phyloP scores from a whole-genome alignment of 1,284 basidiomycete genomes.

The Malassezia brasiliensis region DNA sequence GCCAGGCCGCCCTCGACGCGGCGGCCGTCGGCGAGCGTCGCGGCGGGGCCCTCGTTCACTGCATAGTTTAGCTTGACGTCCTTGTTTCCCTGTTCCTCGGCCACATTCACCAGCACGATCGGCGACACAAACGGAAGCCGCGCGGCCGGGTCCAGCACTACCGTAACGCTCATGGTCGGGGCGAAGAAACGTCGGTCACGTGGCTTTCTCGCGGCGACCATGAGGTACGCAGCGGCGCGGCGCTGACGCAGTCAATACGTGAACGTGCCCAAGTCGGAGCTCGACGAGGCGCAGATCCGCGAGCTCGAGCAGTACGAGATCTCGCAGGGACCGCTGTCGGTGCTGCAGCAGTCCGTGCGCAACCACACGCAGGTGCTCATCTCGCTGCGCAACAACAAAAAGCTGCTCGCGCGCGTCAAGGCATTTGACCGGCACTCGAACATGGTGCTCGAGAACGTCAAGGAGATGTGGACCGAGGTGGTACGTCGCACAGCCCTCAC shows the following conservation, averaged over 20 bases:
- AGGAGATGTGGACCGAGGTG: constrained; percentile 91
- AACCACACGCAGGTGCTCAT: constrained; percentile 97
- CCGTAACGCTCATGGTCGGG: background rate
- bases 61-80: constrained; percentile 21
- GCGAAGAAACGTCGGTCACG: background rate
- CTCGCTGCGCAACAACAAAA: constrained; percentile 95
- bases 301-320: constrained; percentile 62
- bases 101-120: constrained; percentile 14
- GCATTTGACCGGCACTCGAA: constrained; percentile 98
- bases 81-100: constrained; percentile 2
- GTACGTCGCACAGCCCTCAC: constrained; percentile 12
- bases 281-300: constrained; percentile 90
- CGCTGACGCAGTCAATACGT: constrained; percentile 70
- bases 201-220: background rate
- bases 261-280: constrained; percentile 89
- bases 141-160: constrained; percentile 18
- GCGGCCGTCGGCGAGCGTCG: constrained; percentile 16
- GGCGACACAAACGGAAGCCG: constrained; percentile 17
- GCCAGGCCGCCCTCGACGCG: constrained; percentile 28
- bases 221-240: constrained; percentile 1
- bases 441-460: constrained; percentile 59
- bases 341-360: constrained; percentile 91
- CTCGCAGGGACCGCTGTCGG: constrained; percentile 71
- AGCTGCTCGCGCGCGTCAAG: constrained; percentile 91
- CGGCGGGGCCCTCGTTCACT: constrained; percentile 21